A percentile compares a stretch with the other conserved stretches of the same genome.
Evolutionary conservation across 306 rosid species (phyloP).

Genomic region (Echinosophora koreensis): DNA sequence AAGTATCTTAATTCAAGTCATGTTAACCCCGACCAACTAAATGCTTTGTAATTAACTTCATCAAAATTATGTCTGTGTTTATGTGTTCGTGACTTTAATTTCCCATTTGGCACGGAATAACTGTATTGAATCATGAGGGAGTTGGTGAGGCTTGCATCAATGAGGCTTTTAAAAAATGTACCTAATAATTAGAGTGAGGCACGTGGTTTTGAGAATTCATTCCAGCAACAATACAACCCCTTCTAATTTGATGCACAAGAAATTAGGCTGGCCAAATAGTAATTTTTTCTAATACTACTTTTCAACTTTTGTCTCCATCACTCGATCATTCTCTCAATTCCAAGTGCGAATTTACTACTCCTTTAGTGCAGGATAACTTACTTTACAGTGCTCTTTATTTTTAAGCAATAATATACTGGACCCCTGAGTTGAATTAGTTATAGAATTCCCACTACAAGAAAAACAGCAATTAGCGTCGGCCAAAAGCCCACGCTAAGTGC

Average conservation of each 20-base stretch:
- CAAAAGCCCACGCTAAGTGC: too few species aligned
- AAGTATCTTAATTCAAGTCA: background rate
- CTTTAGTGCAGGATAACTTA: background rate
- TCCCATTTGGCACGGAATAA: background rate
- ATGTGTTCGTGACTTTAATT: conserved; percentile 2
- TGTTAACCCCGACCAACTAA: background rate
- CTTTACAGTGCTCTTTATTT: too few species aligned
- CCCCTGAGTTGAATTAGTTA: background rate
- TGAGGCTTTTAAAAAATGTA: background rate
- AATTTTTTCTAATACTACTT: background rate
- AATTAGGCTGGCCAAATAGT: background rate
- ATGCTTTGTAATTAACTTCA: background rate
- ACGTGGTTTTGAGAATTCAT: background rate
- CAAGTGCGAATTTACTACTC: background rate
- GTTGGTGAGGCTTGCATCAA: background rate
- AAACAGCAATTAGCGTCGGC: too few species aligned
- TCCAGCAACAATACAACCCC: background rate
- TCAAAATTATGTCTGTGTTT: background rate
- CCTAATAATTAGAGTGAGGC: background rate
- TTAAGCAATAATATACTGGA: too few species aligned
- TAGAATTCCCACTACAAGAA: too few species aligned
- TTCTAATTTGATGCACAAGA: background rate
- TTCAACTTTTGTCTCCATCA: background rate
- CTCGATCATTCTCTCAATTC: background rate
- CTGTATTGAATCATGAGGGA: background rate